These are phyloP conservation scores for Phylloboletellus chloephorus DNA, from an alignment of 1,284 basidiomycete species.

Conservation along the genomic window DNA sequence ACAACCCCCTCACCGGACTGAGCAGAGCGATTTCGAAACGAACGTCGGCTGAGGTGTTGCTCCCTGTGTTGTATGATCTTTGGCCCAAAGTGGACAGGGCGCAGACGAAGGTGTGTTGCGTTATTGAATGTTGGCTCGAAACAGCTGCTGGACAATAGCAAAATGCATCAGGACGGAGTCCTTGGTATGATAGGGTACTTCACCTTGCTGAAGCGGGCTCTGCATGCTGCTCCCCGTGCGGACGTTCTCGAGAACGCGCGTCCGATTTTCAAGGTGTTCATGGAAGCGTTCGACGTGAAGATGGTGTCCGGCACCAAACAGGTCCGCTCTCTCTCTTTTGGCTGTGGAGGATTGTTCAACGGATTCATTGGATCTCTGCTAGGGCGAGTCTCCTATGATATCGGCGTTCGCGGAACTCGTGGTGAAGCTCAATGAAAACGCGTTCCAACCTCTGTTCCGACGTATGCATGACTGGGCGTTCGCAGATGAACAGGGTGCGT, in stretches of 20 bases:
- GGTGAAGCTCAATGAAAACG: conserved; percentile 88
- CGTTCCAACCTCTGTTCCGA: conserved; percentile 91
- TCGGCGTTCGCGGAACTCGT: conserved; percentile 84
- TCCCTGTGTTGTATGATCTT: conserved; percentile 56
- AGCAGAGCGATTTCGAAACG: conserved; percentile 64
- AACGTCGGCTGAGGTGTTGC: conserved; percentile 59
- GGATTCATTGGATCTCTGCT: background rate
- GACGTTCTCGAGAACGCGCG: conserved; percentile 70
- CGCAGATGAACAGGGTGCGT: conserved; percentile 47
- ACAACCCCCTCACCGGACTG: conserved; percentile 34
- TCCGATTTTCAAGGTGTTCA: conserved; percentile 74
- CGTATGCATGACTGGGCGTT: conserved; percentile 96
- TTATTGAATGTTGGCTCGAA: background rate
- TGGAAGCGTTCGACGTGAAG: conserved; percentile 70
- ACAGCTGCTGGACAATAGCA: conserved; percentile 2
- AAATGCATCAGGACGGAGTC: conserved; percentile 17
- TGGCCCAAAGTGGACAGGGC: conserved; percentile 43
- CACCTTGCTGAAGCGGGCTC: conserved; percentile 55
- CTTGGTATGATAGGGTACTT: conserved; percentile 55
- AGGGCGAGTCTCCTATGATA: conserved; percentile 57
- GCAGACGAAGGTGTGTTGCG: conserved; percentile 35
- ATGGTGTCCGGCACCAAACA: conserved; percentile 31
- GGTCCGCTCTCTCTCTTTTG: conserved; percentile 24
- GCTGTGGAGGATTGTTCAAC: background rate
- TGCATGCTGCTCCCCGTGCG: conserved; percentile 61